Base-by-base conservation (phyloP, 2,329 filamentous ascomycete species). In the Fusarium miscanthi region DNA sequence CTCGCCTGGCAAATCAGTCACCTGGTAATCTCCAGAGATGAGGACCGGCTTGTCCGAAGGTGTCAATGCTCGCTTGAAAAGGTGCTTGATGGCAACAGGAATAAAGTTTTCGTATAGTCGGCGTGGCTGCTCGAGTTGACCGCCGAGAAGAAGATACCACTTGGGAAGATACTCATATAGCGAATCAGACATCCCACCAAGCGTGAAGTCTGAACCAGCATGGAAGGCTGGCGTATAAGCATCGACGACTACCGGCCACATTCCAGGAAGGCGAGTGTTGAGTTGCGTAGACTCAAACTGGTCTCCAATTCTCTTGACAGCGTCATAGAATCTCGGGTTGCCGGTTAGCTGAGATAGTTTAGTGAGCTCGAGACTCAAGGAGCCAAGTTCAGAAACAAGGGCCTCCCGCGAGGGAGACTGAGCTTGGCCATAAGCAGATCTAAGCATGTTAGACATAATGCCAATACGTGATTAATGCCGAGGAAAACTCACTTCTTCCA, bases 51-150 rank as follows among this genome's bases (percentile, higher is more conserved):
- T 84, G 16, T 85, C 81, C n/a, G 82, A 82, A 3, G 88, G 88
- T 6, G 88, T 85, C 85, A 93, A 88, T 0, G 92, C 92, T 21
- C 88, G 85, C 80, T 89, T 93, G 65, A 94, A 86, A n/a, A 94
- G 83, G 65, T 91, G 82, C 61, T 88, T 84, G 67, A 89, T 77
- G 13, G 82, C 92, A 76, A 78, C 85, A 19, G 66, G 76, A 41
- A 80, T 80, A 75, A 85, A 82, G 27, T 76, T 74, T 63, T 81
- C 80, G 58, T 84, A 85, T 51, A 80, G 77, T 19, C 63, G 60
- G 25, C 74, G 74, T 23, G 76, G 76, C 37, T 78, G 76, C 25
- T 78, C 76, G 35, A 83, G 78, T 23, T 75, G 68, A n/a, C 92
- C 92, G 27, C 90, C 90, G 1, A 93, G 85, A 12, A 94, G 84